These are phyloP conservation scores for Stentor coeruleus DNA, from an alignment of 73 alveolate genomes.

Conservation along the genomic window DNA sequence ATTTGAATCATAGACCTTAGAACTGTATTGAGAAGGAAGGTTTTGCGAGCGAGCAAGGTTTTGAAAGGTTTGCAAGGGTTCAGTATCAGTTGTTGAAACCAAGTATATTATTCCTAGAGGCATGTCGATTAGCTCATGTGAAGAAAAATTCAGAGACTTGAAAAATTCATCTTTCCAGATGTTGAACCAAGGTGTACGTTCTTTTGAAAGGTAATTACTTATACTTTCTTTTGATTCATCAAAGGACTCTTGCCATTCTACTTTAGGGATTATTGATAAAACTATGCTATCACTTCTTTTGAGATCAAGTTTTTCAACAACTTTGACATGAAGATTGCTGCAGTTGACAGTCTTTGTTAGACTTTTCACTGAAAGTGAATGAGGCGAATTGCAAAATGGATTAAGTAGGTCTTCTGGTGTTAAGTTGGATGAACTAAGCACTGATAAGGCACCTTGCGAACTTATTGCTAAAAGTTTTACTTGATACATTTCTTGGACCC, in stretches of 20 bases:
- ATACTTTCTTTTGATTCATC: background rate
- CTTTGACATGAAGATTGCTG: background rate
- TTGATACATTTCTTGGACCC: background rate
- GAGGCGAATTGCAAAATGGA: background rate
- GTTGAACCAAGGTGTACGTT: constrained; percentile 14
- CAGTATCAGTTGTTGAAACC: constrained; percentile 18
- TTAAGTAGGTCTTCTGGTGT: constrained; percentile 1
- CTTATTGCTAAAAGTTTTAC: background rate
- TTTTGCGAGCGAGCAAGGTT: background rate
- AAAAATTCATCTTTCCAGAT: background rate
- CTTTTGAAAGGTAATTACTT: too few species aligned
- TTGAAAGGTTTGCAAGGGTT: constrained; percentile 16
- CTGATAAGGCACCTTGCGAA: background rate
- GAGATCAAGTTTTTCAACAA: background rate
- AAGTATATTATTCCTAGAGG: background rate
- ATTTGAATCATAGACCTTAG: background rate
- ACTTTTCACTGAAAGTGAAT: background rate
- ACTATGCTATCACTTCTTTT: background rate
- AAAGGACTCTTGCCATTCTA: background rate
- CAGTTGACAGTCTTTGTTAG: constrained; percentile 4
- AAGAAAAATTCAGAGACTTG: background rate
- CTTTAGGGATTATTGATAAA: background rate
- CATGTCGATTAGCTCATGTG: constrained; percentile 22
- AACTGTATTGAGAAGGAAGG: background rate
- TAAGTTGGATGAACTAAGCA: background rate